Evolutionary conservation across 2,329 filamentous ascomycete genomes (phyloP), one percentile per base, ranked within the genome.

Genomic region (Whalleya microplaca): DNA sequence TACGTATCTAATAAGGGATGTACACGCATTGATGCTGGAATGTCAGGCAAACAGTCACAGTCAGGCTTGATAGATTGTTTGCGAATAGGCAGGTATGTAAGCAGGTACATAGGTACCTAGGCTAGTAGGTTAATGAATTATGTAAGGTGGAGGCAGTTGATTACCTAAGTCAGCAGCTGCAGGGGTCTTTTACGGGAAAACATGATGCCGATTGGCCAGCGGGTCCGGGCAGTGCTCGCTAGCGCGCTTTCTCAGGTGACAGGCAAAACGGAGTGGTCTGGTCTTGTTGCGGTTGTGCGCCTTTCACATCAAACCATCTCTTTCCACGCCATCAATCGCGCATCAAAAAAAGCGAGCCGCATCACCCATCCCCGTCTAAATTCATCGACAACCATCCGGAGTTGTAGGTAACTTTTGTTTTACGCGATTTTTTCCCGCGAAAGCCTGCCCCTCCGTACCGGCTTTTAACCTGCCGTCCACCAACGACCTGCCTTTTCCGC

Each of bases 331-430:
- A 77, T 75, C 76, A 74, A 76, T 74, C 81, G 81, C 82, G 81
- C 81, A 84, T 84, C 80, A 66, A 69, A 75, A 80, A 83, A 82
- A n/a, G 80, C 66, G 68, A 71, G 68, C 69, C 69, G 68, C 68
- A 82, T 83, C 81, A 78, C 80, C 80, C 79, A 77, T 80, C 79
- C 80, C 75, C 78, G 78, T 79, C 77, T 77, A 78, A 79, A 80
- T 79, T 74, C 81, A 84, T 84, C 81, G 75, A 80, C 75, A 76
- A 72, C 77, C 80, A 84, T 84, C 81, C 75, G 73, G 73, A 79
- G 76, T 78, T 73, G 72, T 75, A 75, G 75, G 77, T 74, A 78
- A 76, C 75, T 76, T 76, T 75, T 74, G 75, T 77, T 79, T 76
- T 75, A 81, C 81, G 80, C 82, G 77, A 78, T 78, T 81, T 78